Base-by-base conservation (phyloP, 2,329 filamentous ascomycete species). In the Fusarium nygamai region DNA sequence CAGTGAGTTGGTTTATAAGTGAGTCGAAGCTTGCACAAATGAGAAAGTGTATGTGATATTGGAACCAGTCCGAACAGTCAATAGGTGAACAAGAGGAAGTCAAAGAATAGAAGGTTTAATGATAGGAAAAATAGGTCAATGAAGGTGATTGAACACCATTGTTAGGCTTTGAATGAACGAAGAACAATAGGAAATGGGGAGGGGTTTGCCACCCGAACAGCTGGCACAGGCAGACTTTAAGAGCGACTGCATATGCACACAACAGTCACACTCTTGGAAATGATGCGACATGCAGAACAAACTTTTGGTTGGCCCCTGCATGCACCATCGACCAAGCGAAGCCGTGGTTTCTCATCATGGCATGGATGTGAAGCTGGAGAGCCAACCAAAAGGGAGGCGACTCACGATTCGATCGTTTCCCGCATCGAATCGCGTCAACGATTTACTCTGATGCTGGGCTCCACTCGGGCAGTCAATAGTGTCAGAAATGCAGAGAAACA, bases 131-230 rank as follows among this genome's bases (percentile, higher is more conserved):
- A 64, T 67, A 66, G 58, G 67, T 78, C 64, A 75, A 63, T 70
- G 41, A 61, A 70, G 61, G 74, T 68, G 76, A 61, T 71, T 66
- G 66, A 78, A 75, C 72, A 80, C 59, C 76, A 80, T 80, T 80
- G 76, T 79, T 62, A 33, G 61, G 61, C 57, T 62, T 61, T 74
- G 74, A 80, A 75, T 76, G 67, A 72, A 68, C 61, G 63, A 41
- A 63, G 69, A 75, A 75, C 72, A 72, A 76, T 72, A 67, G 59
- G 65, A 61, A 43, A 61, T 47, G 67, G 54, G 48, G 67, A 67
- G 68, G 65, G 50, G 47, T 53, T 44, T 70, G 65, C 68, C 67
- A 68, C 54, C 54, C 67, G 66, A 72, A 74, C 64, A 77, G 67
- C 65, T 47, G 67, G 75, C 69, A 36, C 54, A 59, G 24, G 64